Evolutionary conservation across 495 filamentous ascomycete genomes (phyloP).

Genomic region (Neurospora tetrasperma): DNA sequence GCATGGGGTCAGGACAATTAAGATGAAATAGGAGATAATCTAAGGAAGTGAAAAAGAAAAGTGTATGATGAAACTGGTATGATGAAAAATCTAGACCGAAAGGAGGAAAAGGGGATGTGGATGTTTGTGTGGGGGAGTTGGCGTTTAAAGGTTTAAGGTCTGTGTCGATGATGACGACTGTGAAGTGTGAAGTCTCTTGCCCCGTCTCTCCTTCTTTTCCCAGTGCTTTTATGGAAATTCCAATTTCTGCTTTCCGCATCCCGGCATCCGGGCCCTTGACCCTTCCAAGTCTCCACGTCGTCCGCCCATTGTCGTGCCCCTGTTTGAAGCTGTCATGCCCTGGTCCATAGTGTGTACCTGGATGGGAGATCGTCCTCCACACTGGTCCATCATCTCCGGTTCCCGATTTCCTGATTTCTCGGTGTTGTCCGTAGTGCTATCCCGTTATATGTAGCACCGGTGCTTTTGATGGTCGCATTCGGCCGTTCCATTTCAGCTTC

Average conservation of each 20-base stretch:
- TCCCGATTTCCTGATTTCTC: not conserved
- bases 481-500: not conserved
- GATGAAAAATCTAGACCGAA: not conserved
- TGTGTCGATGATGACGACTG: not conserved
- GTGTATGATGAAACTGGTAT: not conserved
- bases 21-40: not conserved
- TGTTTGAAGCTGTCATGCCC: not conserved
- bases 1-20: not conserved
- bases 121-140: not conserved
- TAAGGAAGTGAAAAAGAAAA: not conserved
- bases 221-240: not conserved
- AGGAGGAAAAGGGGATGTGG: not conserved
- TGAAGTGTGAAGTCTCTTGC: not conserved
- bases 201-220: not conserved
- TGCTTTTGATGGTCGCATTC: not conserved
- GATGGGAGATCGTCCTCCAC: not conserved
- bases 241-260: not conserved
- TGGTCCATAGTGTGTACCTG: not conserved
- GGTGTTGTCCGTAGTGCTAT: not conserved
- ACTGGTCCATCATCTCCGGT: not conserved
- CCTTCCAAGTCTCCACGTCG: not conserved
- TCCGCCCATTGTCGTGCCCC: not conserved
- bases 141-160: not conserved
- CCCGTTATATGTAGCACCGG: not conserved
- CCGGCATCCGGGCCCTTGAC: not conserved